phyloP scores from a whole-genome alignment of 331 rosid genomes.

The Stylosanthes scabra region DNA sequence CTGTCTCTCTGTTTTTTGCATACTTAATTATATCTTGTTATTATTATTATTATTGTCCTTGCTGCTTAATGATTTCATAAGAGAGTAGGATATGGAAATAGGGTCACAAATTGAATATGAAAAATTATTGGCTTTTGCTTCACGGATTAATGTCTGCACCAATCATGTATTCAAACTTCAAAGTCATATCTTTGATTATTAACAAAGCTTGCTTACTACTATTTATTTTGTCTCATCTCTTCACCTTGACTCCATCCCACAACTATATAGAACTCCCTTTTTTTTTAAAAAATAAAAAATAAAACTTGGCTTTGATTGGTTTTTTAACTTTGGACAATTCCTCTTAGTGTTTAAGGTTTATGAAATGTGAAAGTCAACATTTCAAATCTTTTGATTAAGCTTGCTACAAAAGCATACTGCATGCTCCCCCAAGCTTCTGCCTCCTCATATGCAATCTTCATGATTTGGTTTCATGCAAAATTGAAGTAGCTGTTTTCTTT shows the following conservation, averaged over 20 bases:
- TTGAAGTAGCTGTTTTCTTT: not conserved
- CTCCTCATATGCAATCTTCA: not conserved
- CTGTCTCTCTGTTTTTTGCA: slow-evolving; percentile 9
- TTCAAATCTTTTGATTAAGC: slow-evolving; percentile 1
- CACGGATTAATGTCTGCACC: slow-evolving; percentile 44
- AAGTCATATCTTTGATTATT: slow-evolving; percentile 39
- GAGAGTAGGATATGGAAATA: slow-evolving; percentile 32
- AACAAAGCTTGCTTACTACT: slow-evolving; percentile 34
- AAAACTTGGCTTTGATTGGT: too few species aligned
- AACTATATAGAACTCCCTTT: too few species aligned
- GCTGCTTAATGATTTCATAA: slow-evolving; percentile 31
- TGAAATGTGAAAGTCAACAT: too few species aligned
- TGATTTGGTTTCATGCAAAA: not conserved
- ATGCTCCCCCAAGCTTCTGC: not conserved
- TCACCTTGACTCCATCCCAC: not conserved
- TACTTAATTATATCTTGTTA: not conserved
- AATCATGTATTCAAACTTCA: slow-evolving; percentile 29
- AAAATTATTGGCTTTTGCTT: slow-evolving; percentile 48
- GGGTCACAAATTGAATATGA: slow-evolving; percentile 1
- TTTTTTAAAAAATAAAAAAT: too few species aligned
- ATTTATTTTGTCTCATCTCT: not conserved
- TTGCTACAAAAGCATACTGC: not conserved
- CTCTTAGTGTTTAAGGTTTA: too few species aligned
- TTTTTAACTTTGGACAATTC: too few species aligned
- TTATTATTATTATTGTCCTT: slow-evolving; percentile 4